phyloP scores from a whole-genome alignment of 805 yeast genomes.

The Schizosaccharomyces cryophilus region DNA sequence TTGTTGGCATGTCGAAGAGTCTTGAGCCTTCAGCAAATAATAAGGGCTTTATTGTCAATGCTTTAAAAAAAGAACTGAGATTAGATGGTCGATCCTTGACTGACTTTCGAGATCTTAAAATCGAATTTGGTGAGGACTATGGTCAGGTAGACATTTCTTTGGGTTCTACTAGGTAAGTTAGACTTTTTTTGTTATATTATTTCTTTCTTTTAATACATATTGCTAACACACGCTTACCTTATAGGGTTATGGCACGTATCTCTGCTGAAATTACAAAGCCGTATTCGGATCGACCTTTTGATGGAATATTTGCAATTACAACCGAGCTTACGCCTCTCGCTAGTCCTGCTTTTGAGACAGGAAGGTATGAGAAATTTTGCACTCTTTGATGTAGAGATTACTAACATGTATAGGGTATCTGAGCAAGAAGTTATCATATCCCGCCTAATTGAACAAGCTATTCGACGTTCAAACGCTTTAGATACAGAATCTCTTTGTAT shows the following conservation, averaged over 20 bases:
- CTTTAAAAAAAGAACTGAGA: conserved; percentile 37
- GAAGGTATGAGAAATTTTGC: background rate
- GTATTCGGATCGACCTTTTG: conserved; percentile 76
- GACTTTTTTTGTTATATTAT: conserved; percentile 10
- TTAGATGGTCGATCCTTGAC: conserved; percentile 43
- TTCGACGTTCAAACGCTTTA: conserved; percentile 69
- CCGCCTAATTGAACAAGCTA: conserved; percentile 72
- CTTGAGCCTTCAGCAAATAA: conserved; percentile 43
- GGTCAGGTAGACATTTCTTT: conserved; percentile 61
- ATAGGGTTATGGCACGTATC: conserved; percentile 39
- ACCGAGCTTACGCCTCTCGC: conserved; percentile 85
- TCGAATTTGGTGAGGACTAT: conserved; percentile 38
- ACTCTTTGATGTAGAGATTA: background rate
- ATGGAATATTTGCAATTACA: conserved; percentile 62
- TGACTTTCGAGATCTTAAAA: conserved; percentile 39
- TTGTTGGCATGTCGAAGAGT: conserved; percentile 29
- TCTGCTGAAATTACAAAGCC: conserved; percentile 60
- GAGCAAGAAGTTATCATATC: conserved; percentile 62
- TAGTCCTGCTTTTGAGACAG: conserved; percentile 48
- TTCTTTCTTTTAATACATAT: too few species aligned
- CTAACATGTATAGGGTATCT: conserved; percentile 28
- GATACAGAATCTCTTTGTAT: conserved; percentile 82
- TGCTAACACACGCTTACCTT: background rate
- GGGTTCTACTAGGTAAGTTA: conserved; percentile 33
- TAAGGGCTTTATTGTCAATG: conserved; percentile 31